Evolutionary conservation across 1,139 yeast species (phyloP).

Genomic region (Suhomyces taliae): DNA sequence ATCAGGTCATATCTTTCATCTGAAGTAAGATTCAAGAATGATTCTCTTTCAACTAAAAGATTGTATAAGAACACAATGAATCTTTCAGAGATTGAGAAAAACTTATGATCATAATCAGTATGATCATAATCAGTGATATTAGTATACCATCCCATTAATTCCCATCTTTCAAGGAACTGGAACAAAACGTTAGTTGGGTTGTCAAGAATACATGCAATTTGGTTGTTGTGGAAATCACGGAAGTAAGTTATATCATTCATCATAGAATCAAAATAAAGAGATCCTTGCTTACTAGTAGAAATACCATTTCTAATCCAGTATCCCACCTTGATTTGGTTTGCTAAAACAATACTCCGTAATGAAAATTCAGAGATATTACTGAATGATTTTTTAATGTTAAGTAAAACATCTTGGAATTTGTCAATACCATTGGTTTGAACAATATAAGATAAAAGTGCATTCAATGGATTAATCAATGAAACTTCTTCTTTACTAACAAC

Average conservation of each 20-base stretch:
- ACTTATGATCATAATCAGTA: conserved; percentile 61
- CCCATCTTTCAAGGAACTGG: conserved; percentile 64
- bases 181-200: conserved; percentile 42
- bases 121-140: conserved; percentile 32
- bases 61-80: conserved; percentile 57
- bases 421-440: conserved; percentile 33
- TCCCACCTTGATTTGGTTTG: conserved; percentile 75
- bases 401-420: conserved; percentile 17
- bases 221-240: conserved; percentile 59
- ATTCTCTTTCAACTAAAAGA: conserved; percentile 53
- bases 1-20: conserved; percentile 24
- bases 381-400: conserved; percentile 26
- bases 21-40: conserved; percentile 34
- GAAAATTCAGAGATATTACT: conserved; percentile 54
- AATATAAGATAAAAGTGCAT: conserved; percentile 50
- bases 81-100: conserved; percentile 50
- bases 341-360: conserved; percentile 60
- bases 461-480: conserved; percentile 61
- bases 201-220: conserved; percentile 50
- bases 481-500: conserved; percentile 49
- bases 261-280: conserved; percentile 32
- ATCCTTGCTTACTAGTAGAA: conserved; percentile 49
- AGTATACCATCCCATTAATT: conserved; percentile 53
- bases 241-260: conserved; percentile 38
- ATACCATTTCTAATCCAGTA: conserved; percentile 90